Percentiles rank a stretch among this genome's conserved stretches.
Evolutionary conservation across 768 basidiomycete genomes (phyloP).

Genomic region (Lentinula edodes): DNA sequence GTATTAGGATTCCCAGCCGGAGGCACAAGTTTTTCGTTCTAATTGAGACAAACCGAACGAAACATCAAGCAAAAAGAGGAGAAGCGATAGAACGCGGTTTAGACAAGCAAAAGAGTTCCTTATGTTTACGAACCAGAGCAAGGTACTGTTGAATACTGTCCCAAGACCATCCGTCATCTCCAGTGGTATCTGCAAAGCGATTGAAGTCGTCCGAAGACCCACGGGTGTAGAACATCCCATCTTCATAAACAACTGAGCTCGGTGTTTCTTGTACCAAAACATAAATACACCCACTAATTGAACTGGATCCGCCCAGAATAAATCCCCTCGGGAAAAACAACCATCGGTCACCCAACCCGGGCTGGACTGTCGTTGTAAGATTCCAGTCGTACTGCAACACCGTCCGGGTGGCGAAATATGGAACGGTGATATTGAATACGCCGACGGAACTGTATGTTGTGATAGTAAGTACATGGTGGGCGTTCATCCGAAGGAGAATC

Average conservation of each 20-base stretch:
- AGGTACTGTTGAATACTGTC: slow-evolving; percentile 13
- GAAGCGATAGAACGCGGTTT: background rate
- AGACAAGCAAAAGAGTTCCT: background rate
- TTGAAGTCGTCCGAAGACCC: slow-evolving; percentile 16
- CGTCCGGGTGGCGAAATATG: background rate
- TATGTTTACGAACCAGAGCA: slow-evolving; percentile 4
- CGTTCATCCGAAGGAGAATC: background rate
- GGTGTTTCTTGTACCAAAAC: background rate
- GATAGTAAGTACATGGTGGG: background rate
- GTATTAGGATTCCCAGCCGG: slow-evolving; percentile 27
- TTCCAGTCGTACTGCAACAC: slow-evolving; percentile 10
- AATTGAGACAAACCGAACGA: background rate
- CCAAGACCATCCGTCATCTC: slow-evolving; percentile 21
- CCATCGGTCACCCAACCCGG: slow-evolving; percentile 10
- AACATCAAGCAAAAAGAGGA: slow-evolving; percentile 1
- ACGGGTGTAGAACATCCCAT: slow-evolving; percentile 14
- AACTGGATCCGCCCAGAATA: slow-evolving; percentile 15
- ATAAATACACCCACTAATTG: slow-evolving; percentile 8
- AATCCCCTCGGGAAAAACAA: slow-evolving; percentile 15
- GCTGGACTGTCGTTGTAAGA: slow-evolving; percentile 15
- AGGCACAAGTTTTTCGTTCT: slow-evolving; percentile 20
- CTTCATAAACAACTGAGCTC: background rate
- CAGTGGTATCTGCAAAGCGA: slow-evolving; percentile 12
- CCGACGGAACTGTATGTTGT: background rate
- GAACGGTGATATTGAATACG: slow-evolving; percentile 4